These are phyloP conservation scores for Wallemia ichthyophaga DNA, from an alignment of 1,284 basidiomycete species.

Conservation along the genomic window DNA sequence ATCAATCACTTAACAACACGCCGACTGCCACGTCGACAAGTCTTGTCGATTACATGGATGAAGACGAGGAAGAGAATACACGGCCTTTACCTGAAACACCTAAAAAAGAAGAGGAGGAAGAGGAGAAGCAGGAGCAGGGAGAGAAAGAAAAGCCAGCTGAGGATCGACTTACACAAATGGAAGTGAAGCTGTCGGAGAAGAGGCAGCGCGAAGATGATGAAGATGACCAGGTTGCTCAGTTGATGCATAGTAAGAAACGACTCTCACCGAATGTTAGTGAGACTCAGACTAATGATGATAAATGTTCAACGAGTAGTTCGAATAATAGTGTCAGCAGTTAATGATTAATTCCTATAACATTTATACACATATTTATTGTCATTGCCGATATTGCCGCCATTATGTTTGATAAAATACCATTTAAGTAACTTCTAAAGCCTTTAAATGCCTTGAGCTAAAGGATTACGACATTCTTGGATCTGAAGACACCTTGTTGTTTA, in stretches of 20 bases:
- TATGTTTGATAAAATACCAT: no score
- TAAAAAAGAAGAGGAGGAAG: neutral
- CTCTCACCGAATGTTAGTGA: neutral
- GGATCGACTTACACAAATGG: neutral
- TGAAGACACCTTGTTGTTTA: neutral
- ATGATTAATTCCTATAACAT: neutral
- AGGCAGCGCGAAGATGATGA: slow-evolving; percentile 35
- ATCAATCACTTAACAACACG: slow-evolving; percentile 19
- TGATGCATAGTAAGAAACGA: slow-evolving; percentile 27
- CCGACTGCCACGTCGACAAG: slow-evolving; percentile 23
- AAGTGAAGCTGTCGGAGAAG: slow-evolving; percentile 26
- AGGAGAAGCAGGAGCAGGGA: slow-evolving; percentile 21
- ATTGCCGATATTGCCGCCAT: no score
- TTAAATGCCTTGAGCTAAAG: no score
- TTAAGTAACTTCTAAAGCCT: no score
- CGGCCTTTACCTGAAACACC: neutral
- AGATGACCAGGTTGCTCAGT: slow-evolving; percentile 30
- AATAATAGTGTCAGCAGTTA: neutral
- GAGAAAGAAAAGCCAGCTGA: slow-evolving; percentile 15
- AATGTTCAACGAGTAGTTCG: no score
- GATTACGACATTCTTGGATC: no score
- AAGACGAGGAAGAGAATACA: slow-evolving; percentile 23
- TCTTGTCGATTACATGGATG: slow-evolving; percentile 39
- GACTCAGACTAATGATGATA: neutral
- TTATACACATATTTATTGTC: neutral